Percentiles rank a stretch among this genome's conserved stretches.
Evolutionary conservation across 352 stramenopile genomes (phyloP).

Genomic region (Phytophthora sojae): DNA sequence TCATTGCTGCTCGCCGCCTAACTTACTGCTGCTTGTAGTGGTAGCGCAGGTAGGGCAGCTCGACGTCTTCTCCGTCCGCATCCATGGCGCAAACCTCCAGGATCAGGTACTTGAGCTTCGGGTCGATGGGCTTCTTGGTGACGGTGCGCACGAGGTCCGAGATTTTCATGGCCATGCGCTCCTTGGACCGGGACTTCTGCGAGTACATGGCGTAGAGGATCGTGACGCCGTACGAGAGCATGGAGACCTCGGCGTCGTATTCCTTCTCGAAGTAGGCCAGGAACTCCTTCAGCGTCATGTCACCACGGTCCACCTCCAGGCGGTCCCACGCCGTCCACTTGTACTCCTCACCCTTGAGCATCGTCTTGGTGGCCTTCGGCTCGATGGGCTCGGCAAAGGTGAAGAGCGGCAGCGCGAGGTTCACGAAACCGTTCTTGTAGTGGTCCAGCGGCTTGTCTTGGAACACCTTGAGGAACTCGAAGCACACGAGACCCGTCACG

Average conservation of each 20-base stretch:
- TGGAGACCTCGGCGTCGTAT: slow-evolving; percentile 98
- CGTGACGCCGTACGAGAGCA: slow-evolving; percentile 97
- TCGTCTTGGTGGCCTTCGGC: slow-evolving; percentile 93
- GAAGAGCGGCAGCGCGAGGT: slow-evolving; percentile 98
- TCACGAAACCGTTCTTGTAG: slow-evolving; percentile 99
- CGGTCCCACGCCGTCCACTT: slow-evolving; percentile 99
- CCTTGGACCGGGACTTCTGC: slow-evolving; percentile 87
- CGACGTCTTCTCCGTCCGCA: slow-evolving; percentile 95
- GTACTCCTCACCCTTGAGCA: slow-evolving; percentile 96
- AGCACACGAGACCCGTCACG: slow-evolving; percentile 98
- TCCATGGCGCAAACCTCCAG: slow-evolving; percentile 98
- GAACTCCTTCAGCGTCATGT: slow-evolving; percentile 97
- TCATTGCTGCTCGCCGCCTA: background rate
- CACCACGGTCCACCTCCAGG: slow-evolving; percentile 95
- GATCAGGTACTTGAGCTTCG: slow-evolving; percentile 96
- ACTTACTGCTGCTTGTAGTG: slow-evolving; percentile 67
- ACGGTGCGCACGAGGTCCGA: slow-evolving; percentile 95
- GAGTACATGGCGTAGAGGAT: slow-evolving; percentile 93
- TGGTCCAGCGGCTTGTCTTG: slow-evolving; percentile 92
- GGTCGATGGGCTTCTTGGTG: slow-evolving; percentile 96
- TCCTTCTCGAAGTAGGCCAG: slow-evolving; percentile 95
- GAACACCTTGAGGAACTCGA: slow-evolving; percentile 98
- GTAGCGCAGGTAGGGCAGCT: slow-evolving; percentile 96
- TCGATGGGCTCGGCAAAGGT: slow-evolving; percentile 97
- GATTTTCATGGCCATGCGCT: slow-evolving; percentile 98